A percentile compares a stretch with the other conserved stretches of the same genome.
Evolutionary conservation across 768 basidiomycete species (phyloP).

Genomic region (Lactarius sanguifluus): DNA sequence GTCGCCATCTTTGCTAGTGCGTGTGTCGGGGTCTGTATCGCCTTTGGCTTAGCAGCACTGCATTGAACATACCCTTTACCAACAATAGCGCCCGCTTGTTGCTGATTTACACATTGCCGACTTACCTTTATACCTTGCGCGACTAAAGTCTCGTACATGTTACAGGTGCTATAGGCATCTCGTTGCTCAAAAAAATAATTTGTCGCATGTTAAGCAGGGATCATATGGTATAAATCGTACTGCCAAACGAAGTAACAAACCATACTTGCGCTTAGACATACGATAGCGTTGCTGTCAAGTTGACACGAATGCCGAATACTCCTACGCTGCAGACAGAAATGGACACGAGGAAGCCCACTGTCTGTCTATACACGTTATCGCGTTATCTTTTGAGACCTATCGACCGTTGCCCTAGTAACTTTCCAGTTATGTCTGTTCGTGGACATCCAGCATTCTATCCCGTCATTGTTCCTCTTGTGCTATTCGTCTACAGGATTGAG

Average conservation of each 20-base stretch:
- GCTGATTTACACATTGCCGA: background rate
- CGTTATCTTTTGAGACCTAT: background rate
- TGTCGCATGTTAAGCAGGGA: background rate
- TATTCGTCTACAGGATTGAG: background rate
- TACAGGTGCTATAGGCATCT: background rate
- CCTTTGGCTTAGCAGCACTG: slow-evolving; percentile 19
- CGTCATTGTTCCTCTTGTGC: background rate
- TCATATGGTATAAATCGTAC: no score
- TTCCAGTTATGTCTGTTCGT: background rate
- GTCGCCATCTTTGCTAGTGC: slow-evolving; percentile 27
- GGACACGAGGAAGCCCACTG: background rate
- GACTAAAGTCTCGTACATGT: background rate
- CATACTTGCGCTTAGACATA: background rate
- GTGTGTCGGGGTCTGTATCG: slow-evolving; percentile 18
- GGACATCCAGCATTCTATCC: background rate
- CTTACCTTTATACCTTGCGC: background rate
- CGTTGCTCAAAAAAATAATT: background rate
- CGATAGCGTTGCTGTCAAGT: background rate
- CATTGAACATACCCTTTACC: background rate
- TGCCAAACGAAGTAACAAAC: background rate
- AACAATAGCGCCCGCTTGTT: background rate
- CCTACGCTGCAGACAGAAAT: background rate
- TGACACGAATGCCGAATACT: no score
- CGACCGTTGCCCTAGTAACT: background rate
- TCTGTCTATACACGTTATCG: background rate